A percentile compares a stretch with the other conserved stretches of the same genome.
phyloP scores from a whole-genome alignment of 179 eudicot species.

The Sideroxylon spinosum region DNA sequence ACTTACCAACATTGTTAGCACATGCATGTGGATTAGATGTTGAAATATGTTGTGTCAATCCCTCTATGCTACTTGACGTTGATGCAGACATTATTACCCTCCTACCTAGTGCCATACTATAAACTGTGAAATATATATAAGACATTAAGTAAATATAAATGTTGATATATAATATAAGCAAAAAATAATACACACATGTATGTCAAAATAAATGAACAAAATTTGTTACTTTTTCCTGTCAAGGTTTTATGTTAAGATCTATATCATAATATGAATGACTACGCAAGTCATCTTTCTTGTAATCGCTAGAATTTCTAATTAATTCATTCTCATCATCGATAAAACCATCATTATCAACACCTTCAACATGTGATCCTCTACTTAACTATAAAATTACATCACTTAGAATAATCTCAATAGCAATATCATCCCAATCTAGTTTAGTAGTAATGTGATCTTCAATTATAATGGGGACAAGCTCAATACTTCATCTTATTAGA shows the following conservation, averaged over 20 bases:
- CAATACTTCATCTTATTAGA: background rate
- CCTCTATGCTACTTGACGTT: too few relatives aligned
- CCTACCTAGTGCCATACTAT: too few relatives aligned
- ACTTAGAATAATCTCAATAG: background rate
- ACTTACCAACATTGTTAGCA: too few relatives aligned
- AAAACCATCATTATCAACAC: background rate
- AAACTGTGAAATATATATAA: too few relatives aligned
- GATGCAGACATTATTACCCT: too few relatives aligned
- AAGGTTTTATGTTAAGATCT: background rate
- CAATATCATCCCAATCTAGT: background rate
- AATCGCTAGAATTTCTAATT: background rate
- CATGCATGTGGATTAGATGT: too few relatives aligned
- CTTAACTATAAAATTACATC: background rate
- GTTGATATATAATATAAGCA: too few relatives aligned
- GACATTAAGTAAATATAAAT: too few relatives aligned
- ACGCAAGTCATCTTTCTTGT: background rate
- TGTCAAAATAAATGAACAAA: too few relatives aligned
- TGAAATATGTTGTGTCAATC: too few relatives aligned
- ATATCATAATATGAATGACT: background rate
- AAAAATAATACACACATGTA: too few relatives aligned
- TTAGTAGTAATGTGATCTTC: background rate
- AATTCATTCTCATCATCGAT: constrained; percentile 6
- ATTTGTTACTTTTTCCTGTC: too few relatives aligned
- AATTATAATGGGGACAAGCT: background rate
- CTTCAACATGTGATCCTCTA: background rate